A percentile compares a stretch with the other conserved stretches of the same genome.
phyloP scores from a whole-genome alignment of 2,329 filamentous ascomycete genomes.

The Ophiobolus disseminans region DNA sequence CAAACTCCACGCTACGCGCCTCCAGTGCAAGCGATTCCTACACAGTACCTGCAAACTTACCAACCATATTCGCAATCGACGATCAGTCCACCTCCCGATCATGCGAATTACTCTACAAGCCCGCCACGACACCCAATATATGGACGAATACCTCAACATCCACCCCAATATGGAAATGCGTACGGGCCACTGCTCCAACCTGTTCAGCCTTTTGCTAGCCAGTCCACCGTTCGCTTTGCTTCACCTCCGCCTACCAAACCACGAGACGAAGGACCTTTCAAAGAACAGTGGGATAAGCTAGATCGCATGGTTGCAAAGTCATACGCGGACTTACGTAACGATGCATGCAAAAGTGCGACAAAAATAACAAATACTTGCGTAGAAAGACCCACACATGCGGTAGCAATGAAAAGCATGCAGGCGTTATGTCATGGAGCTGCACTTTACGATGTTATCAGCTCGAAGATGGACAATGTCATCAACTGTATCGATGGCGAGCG shows the following conservation, averaged over 20 bases:
- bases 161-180: constrained; percentile 16
- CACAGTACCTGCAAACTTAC: constrained; percentile 15
- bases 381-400: constrained; percentile 36
- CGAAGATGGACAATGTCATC: constrained; percentile 71
- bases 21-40: constrained; percentile 18
- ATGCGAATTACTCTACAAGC: constrained; percentile 18
- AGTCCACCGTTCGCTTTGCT: constrained; percentile 31
- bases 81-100: constrained; percentile 11
- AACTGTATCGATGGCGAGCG: constrained; percentile 73
- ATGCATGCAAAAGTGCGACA: constrained; percentile 33
- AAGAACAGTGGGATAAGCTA: constrained; percentile 38
- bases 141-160: constrained; percentile 25
- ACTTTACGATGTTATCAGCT: constrained; percentile 66
- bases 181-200: constrained; percentile 25
- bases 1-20: constrained; percentile 24
- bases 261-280: constrained; percentile 29
- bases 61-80: constrained; percentile 10
- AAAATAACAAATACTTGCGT: constrained; percentile 38
- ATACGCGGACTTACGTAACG: constrained; percentile 35
- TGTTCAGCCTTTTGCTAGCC: constrained; percentile 22
- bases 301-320: constrained; percentile 41
- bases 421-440: constrained; percentile 51
- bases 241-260: constrained; percentile 24
- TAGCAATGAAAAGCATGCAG: constrained; percentile 44
- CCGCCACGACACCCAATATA: constrained; percentile 30